Percentiles rank a stretch among this genome's conserved stretches.
Conservation (phyloP, 192 early-diverging fungal species). For the Dispira simplex region DNA sequence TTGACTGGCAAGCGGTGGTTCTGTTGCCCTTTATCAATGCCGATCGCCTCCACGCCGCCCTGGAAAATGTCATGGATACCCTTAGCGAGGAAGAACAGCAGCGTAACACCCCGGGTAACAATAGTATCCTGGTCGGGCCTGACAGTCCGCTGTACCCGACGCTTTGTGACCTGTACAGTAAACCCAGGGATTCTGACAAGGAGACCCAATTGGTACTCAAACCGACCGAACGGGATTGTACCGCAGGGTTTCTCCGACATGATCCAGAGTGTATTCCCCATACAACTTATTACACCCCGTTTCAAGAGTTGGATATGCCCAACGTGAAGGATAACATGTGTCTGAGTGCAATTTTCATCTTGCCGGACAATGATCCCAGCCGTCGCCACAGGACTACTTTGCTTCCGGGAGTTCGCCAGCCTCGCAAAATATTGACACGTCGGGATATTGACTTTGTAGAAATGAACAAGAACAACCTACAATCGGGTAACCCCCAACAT, state of each 20-base stretch:
- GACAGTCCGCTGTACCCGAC: slow-evolving; percentile 43
- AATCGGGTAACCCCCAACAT: slow-evolving; percentile 12
- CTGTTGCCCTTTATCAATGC: slow-evolving; percentile 93
- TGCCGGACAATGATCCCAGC: slow-evolving; percentile 19
- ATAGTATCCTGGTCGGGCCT: slow-evolving; percentile 38
- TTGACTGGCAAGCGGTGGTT: slow-evolving; percentile 85
- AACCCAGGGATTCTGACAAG: neutral
- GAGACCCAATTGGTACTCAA: neutral
- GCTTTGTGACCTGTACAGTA: slow-evolving; percentile 22
- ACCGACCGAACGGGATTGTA: slow-evolving; percentile 32
- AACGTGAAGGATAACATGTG: slow-evolving; percentile 48
- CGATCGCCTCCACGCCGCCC: slow-evolving; percentile 53
- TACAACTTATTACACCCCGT: slow-evolving; percentile 38
- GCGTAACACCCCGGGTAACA: slow-evolving; percentile 56
- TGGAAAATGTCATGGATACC: slow-evolving; percentile 42
- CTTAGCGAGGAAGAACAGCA: slow-evolving; percentile 54
- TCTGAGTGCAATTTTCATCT: slow-evolving; percentile 30
- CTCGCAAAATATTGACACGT: slow-evolving; percentile 16
- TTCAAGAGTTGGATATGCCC: slow-evolving; percentile 28
- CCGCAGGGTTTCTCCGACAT: slow-evolving; percentile 35
- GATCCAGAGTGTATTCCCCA: slow-evolving; percentile 45
- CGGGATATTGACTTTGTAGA: slow-evolving; percentile 25
- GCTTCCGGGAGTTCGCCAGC: slow-evolving; percentile 23
- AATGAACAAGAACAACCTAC: slow-evolving; percentile 13
- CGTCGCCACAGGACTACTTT: slow-evolving; percentile 15